A percentile compares a stretch with the other conserved stretches of the same genome.
phyloP scores from a whole-genome alignment of 148 eudicot genomes.

The Camellia granthamiana region DNA sequence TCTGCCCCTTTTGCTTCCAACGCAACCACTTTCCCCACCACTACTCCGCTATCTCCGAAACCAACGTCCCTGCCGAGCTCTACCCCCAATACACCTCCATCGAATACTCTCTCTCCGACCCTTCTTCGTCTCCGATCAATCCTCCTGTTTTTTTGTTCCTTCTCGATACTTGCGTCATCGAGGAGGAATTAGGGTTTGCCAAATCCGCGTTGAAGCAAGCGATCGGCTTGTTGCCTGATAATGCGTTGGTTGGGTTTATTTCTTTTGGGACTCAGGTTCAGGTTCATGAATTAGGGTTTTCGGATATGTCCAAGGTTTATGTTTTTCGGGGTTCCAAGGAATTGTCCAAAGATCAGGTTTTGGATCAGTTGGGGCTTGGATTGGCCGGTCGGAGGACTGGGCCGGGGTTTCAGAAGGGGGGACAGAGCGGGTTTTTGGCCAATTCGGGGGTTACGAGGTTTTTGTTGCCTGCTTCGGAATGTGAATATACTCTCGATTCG shows the following conservation, averaged over 20 bases:
- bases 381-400: slow-evolving; percentile 33
- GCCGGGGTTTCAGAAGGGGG: slow-evolving; percentile 34
- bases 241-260: slow-evolving; percentile 76
- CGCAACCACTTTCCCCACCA: slow-evolving; percentile 86
- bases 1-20: slow-evolving; percentile 86
- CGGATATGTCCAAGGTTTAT: slow-evolving; percentile 77
- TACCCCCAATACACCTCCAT: slow-evolving; percentile 67
- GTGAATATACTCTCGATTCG: slow-evolving; percentile 75
- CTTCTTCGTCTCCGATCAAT: neutral
- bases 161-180: slow-evolving; percentile 81
- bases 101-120: slow-evolving; percentile 29
- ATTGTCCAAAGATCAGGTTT: slow-evolving; percentile 69
- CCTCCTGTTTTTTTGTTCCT: slow-evolving; percentile 59
- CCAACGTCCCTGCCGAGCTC: slow-evolving; percentile 81
- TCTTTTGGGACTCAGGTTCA: slow-evolving; percentile 95
- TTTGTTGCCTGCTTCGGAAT: slow-evolving; percentile 86
- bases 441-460: slow-evolving; percentile 56
- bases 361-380: slow-evolving; percentile 88
- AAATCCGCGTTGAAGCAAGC: slow-evolving; percentile 72
- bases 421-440: slow-evolving; percentile 7
- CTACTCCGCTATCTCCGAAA: slow-evolving; percentile 55
- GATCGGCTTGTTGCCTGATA: slow-evolving; percentile 62
- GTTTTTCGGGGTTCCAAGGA: slow-evolving; percentile 83
- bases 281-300: slow-evolving; percentile 87
- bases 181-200: slow-evolving; percentile 78